Evolutionary conservation across 106 monocot genomes (phyloP), one percentile per base, ranked within the genome.

Genomic region (Chionographis japonica): DNA sequence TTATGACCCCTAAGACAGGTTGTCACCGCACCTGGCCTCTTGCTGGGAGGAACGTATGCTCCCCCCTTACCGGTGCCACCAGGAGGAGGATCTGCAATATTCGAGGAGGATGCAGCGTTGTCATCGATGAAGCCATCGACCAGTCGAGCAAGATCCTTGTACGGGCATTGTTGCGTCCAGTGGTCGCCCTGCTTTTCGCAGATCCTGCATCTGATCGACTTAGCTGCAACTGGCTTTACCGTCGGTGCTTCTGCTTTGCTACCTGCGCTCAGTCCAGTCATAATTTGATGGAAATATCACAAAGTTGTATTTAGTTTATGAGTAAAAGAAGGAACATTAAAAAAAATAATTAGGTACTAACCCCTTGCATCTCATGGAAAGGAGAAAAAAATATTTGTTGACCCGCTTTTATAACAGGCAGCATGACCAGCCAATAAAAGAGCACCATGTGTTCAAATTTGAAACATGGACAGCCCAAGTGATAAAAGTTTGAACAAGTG

Each of bases 161-260:
- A 91, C 27, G 90, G 90, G 52, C 90, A 91, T 66, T 84, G 84
- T 10, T 87, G 82, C 12, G 91, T 91, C 91, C 91, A 91, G 69
- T 91, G 91, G 19, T 91, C 91, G 15, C 91, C 91, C 81, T 87
- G 87, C 70, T 87, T 91, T 6, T 81, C 84, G 37, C 91, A 91
- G 11, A 84, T 87, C 65, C 91, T 76, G 91, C 91, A 91, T 17
- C 84, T 76, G 84, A 91, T 91, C 58, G 88, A 85, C 49, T 85
- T 80, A 35, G 85, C 91, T 35, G 87, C 85, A 35, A 66, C 64
- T 53, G 73, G 69, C 10, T 72, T 76, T 8, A 76, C 56, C 50
- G 73, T 84, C 0, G 72, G 16, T 78, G 90, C 94, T 51, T 94
- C 94, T 3, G 72, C 63, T 54, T 87, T 87, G 39, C 78, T 76